Percentiles rank a stretch among this genome's conserved stretches.
phyloP scores from a whole-genome alignment of 306 rosid genomes.

The Carpinus viminea region DNA sequence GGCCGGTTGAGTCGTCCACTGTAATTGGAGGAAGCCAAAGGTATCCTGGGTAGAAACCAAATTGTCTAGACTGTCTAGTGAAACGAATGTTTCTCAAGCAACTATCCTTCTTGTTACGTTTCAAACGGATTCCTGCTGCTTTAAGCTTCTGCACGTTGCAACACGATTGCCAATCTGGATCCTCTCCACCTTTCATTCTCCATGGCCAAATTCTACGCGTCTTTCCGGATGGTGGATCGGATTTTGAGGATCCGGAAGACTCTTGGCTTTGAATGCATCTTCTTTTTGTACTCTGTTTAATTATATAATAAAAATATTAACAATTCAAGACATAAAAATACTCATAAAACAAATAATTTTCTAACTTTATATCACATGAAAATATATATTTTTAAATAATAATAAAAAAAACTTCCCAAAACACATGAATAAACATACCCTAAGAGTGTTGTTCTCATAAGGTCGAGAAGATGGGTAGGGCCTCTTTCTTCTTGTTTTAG shows the following conservation, averaged over 20 bases:
- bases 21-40: conserved; percentile 22
- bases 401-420: too few species aligned
- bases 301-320: too few species aligned
- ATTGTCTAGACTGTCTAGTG: neutral
- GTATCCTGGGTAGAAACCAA: neutral
- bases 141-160: conserved; percentile 21
- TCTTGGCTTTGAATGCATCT: too few species aligned
- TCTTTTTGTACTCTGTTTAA: too few species aligned
- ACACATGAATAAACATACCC: neutral
- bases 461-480: conserved; percentile 23
- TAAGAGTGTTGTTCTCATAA: conserved; percentile 9
- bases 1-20: conserved; percentile 19
- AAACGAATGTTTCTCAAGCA: conserved; percentile 15
- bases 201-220: too few species aligned
- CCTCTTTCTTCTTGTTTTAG: neutral
- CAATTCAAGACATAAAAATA: too few species aligned
- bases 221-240: too few species aligned
- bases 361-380: too few species aligned
- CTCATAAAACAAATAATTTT: too few species aligned
- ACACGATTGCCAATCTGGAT: neutral
- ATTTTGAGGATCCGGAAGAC: too few species aligned
- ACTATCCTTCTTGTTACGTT: neutral
- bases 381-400: too few species aligned
- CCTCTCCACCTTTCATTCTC: neutral
- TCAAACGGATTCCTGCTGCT: conserved; percentile 19